A percentile compares a stretch with the other conserved stretches of the same genome.
Evolutionary conservation across 176 grass and related monocot genomes (phyloP).

Genomic region (Poa annua): DNA sequence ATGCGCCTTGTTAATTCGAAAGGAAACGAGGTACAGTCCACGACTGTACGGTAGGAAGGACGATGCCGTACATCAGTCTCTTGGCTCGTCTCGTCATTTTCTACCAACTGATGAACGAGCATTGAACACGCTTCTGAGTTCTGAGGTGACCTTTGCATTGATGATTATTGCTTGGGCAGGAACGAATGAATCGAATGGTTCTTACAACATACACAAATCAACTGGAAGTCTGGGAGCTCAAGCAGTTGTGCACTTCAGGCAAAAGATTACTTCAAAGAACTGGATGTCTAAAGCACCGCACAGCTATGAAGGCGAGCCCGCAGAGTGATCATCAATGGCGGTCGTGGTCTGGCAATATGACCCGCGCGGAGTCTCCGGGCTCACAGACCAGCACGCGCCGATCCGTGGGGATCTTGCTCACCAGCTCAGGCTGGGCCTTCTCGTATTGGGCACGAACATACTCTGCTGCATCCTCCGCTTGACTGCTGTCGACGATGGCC

Average conservation of each 20-base stretch:
- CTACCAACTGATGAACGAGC: not conserved
- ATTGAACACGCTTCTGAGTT: not conserved
- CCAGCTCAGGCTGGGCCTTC: conserved; percentile 72
- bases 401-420: conserved; percentile 55
- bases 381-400: conserved; percentile 77
- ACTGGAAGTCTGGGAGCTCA: not conserved
- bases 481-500: conserved; percentile 55
- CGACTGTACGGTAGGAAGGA: not conserved
- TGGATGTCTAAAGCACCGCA: not conserved
- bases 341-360: conserved; percentile 46
- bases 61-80: not conserved
- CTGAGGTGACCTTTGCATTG: not conserved
- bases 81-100: not conserved
- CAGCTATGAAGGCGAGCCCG: not conserved
- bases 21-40: not conserved
- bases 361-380: conserved; percentile 60
- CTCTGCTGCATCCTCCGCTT: conserved; percentile 64
- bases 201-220: conserved; percentile 15
- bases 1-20: not conserved
- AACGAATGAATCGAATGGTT: conserved; percentile 26
- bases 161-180: not conserved
- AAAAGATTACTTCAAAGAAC: not conserved
- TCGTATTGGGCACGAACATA: conserved; percentile 65
- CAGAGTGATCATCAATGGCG: not conserved
- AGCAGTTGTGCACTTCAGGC: not conserved